These are phyloP conservation scores for Acanthamoeba royreba DNA, from an alignment of 208 protist genomes.

Conservation along the genomic window DNA sequence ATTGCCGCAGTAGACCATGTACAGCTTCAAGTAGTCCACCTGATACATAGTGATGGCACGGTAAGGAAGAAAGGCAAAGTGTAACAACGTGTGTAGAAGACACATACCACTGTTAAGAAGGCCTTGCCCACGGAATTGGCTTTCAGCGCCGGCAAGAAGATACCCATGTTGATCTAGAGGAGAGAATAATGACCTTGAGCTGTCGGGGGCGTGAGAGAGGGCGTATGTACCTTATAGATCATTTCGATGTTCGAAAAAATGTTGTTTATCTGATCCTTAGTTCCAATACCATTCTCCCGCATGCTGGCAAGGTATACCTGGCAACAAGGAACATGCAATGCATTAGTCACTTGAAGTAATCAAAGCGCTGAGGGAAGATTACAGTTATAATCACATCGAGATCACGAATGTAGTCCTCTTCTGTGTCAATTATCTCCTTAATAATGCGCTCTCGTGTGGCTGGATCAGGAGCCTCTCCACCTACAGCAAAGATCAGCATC, in stretches of 20 bases:
- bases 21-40: conserved; percentile 47
- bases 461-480: not conserved
- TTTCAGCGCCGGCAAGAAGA: conserved; percentile 25
- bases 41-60: not conserved
- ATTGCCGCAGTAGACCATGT: conserved; percentile 45
- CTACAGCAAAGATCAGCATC: not conserved
- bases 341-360: not conserved
- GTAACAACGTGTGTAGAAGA: not conserved
- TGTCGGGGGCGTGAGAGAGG: not conserved
- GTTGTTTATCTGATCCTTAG: conserved; percentile 43
- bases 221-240: not conserved
- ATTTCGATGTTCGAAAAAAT: conserved; percentile 48
- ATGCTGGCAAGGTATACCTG: not conserved
- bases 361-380: not conserved
- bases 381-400: conserved; percentile 45
- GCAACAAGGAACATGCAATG: too few relatives aligned
- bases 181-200: not conserved
- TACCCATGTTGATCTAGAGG: not conserved
- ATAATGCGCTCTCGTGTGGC: conserved; percentile 22
- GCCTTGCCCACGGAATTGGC: not conserved
- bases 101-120: conserved; percentile 33
- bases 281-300: not conserved
- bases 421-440: conserved; percentile 50
- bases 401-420: conserved; percentile 53
- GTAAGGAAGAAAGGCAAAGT: not conserved